Conservation (phyloP, 768 basidiomycete species). For the Clavaria fumosa region DNA sequence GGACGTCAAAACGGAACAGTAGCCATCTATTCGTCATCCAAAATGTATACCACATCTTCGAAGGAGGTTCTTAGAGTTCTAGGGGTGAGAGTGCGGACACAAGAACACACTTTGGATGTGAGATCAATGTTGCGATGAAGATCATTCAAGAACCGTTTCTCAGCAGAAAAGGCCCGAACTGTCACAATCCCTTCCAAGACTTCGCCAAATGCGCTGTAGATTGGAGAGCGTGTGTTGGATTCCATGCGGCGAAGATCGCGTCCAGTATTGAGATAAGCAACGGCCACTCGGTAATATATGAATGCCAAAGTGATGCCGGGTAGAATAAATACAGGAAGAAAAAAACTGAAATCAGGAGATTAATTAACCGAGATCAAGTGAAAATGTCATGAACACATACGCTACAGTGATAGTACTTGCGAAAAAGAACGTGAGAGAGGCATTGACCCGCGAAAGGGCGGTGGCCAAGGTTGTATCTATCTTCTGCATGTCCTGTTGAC, state of each 20-base stretch:
- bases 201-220: constrained; percentile 72
- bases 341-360: constrained; percentile 24
- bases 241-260: constrained; percentile 84
- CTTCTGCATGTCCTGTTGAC: constrained; percentile 59
- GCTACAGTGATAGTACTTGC: constrained; percentile 59
- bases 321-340: constrained; percentile 74
- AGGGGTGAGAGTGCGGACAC: constrained; percentile 1
- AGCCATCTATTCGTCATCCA: constrained; percentile 91
- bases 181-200: constrained; percentile 80
- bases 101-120: constrained; percentile 45
- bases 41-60: constrained; percentile 75
- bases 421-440: constrained; percentile 61
- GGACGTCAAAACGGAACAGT: too few relatives aligned
- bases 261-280: constrained; percentile 65
- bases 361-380: constrained; percentile 5
- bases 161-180: constrained; percentile 79
- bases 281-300: constrained; percentile 54
- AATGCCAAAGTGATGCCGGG: constrained; percentile 62
- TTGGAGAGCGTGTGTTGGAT: constrained; percentile 72
- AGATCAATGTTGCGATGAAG: constrained; percentile 60
- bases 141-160: constrained; percentile 58
- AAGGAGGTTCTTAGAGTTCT: not conserved
- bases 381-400: constrained; percentile 26
- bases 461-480: constrained; percentile 61
- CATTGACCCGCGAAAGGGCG: constrained; percentile 61